A percentile compares a stretch with the other conserved stretches of the same genome.
These are phyloP conservation scores for Exophiala sideris DNA, from an alignment of 2,329 filamentous ascomycete genomes.

Conservation along the genomic window DNA sequence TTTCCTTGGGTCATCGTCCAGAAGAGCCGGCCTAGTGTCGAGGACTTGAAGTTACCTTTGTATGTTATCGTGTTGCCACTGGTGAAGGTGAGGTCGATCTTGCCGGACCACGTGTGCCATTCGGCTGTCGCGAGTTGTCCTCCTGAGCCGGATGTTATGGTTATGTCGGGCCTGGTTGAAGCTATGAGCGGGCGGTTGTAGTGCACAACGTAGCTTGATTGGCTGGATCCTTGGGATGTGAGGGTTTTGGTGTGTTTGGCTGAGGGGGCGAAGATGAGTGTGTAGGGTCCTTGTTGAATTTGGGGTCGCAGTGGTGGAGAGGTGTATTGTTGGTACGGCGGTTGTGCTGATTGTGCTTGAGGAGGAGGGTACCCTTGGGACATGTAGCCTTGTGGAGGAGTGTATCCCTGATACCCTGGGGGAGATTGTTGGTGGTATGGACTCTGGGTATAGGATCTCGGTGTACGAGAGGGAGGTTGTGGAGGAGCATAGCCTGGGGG, in stretches of 20 bases:
- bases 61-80: not conserved
- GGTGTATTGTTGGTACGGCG: not conserved
- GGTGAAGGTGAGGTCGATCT: slow-evolving; percentile 11
- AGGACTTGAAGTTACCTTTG: slow-evolving; percentile 6
- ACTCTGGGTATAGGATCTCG: not conserved
- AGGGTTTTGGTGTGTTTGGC: slow-evolving; percentile 4
- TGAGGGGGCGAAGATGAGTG: not conserved
- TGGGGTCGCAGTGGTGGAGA: not conserved
- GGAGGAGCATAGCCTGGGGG: not conserved
- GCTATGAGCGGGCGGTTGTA: slow-evolving; percentile 6
- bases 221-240: not conserved
- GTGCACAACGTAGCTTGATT: not conserved
- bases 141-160: not conserved
- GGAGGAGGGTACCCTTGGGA: not conserved
- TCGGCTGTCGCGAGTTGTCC: slow-evolving; percentile 1
- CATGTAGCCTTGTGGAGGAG: not conserved
- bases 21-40: not conserved
- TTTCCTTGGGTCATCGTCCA: slow-evolving; percentile 1
- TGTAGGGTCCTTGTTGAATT: slow-evolving; percentile 1
- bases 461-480: not conserved
- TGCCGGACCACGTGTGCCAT: slow-evolving; percentile 7
- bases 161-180: slow-evolving; percentile 3
- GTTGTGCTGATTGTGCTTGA: not conserved
- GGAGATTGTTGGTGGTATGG: not conserved
- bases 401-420: no score